Evolutionary conservation across 768 basidiomycete species (phyloP), one percentile per base, ranked within the genome.

Genomic region (Gelatoporia subvermispora): DNA sequence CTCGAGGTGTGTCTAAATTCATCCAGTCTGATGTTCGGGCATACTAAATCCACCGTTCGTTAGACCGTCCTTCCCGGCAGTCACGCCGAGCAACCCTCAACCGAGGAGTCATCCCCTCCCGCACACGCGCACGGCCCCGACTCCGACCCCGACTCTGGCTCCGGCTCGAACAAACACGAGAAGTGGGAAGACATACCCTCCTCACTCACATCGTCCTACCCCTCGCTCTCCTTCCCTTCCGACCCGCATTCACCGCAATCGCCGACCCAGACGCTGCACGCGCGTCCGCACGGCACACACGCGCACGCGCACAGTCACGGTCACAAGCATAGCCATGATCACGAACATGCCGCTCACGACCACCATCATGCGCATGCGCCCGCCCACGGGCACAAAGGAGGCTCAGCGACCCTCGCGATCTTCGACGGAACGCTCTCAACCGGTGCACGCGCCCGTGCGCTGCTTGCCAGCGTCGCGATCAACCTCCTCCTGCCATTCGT

Each of bases 401-500:
- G 63, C 5, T 78, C 82, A 23, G 80, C 77, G 9, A 84, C 89
- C 1, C 69, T 83, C 16, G 76, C 85, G 25, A 77, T 91, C 41
- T 88, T 88, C 65, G 84, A 90, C 65, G 62, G 73, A 20, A 71
- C 79, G 24, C 72, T 92, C 41, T 79, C 85, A 34, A 72, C 72
- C 43, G 78, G 78, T 53, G 84, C 87, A 25, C 82, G 89, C 44
- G 59, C 79, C 40, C 79, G 76, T 35, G 87, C 90, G 8, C 63
- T 89, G 44, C 65, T 84, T 46, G 83, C 88, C 15, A 81, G 86
- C 20, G 64, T 93, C 53, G 85, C 86, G 22, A 88, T 95, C 63
- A 94, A 95, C 63, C 63, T 95, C 52, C 62, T 88, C 1, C 74
- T 95, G 35, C 92, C 92, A 0, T 95, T 95, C 65, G 77, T 95